A percentile compares a stretch with the other conserved stretches of the same genome.
Evolutionary conservation across 2,329 filamentous ascomycete species (phyloP).

Genomic region (Canariomyces notabilis): DNA sequence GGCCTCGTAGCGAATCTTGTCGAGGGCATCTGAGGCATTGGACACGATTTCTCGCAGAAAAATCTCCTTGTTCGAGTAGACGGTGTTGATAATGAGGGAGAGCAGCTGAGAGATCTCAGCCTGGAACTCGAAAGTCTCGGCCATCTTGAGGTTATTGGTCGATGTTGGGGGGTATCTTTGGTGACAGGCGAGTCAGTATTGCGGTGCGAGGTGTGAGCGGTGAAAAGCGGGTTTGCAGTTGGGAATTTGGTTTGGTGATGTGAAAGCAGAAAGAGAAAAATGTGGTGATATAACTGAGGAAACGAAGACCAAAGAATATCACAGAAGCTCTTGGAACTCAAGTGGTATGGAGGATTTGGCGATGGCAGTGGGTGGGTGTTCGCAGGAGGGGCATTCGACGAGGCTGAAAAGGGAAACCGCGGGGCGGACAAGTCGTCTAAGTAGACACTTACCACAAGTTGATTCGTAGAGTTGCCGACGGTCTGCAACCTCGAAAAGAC

Average conservation of each 20-base stretch:
- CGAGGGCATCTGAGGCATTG: constrained; percentile 96
- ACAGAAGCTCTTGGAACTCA: neutral
- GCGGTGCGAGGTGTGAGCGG: neutral
- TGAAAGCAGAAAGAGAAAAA: too few species aligned
- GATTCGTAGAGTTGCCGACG: constrained; percentile 5
- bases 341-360: too few species aligned
- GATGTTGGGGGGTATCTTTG: constrained; percentile 24
- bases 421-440: neutral
- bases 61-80: constrained; percentile 99
- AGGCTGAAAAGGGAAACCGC: constrained; percentile 17
- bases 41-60: constrained; percentile 98
- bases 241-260: too few species aligned
- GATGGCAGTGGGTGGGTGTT: neutral
- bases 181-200: constrained; percentile 9
- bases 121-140: constrained; percentile 99
- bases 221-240: constrained; percentile 1
- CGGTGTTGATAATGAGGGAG: constrained; percentile 99
- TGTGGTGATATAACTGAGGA: constrained; percentile 3
- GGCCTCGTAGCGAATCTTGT: constrained; percentile 99
- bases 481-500: constrained; percentile 17
- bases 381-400: constrained; percentile 2
- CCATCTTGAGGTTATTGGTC: constrained; percentile 55
- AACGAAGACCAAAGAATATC: neutral
- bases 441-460: constrained; percentile 24
- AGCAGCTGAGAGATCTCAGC: constrained; percentile 99